Conservation (phyloP, 768 basidiomycete genomes). For the Psilocybe cubensis region DNA sequence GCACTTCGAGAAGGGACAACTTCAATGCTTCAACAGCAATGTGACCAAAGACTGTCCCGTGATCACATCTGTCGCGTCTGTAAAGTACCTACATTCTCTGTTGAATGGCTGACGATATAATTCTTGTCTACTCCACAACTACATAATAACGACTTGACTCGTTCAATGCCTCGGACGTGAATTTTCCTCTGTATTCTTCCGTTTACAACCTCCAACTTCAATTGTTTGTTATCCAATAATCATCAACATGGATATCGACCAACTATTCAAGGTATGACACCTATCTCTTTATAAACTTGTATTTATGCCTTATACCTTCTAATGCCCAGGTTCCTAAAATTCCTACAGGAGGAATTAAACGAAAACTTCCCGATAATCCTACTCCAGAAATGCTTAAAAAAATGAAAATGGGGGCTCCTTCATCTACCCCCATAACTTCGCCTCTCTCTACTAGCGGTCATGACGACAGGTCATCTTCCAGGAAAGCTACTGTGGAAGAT, state of each 20-base stretch:
- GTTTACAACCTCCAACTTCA: too few relatives aligned
- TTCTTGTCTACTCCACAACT: background rate
- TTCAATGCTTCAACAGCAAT: background rate
- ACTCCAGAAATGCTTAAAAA: constrained; percentile 84
- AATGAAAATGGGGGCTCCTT: constrained; percentile 58
- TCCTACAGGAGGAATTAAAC: constrained; percentile 64
- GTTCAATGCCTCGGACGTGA: background rate
- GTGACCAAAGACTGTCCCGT: background rate
- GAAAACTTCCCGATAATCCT: constrained; percentile 77
- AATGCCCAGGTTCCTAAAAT: constrained; percentile 66
- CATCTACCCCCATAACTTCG: constrained; percentile 7
- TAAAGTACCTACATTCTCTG: background rate
- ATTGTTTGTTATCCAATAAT: too few relatives aligned
- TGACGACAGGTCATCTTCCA: constrained; percentile 29
- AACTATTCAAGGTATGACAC: constrained; percentile 49
- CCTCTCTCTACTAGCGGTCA: constrained; percentile 21
- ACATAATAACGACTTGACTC: background rate
- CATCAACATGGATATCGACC: constrained; percentile 51
- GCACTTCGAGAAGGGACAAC: background rate
- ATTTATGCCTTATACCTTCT: too few relatives aligned
- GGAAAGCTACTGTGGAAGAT: constrained; percentile 64
- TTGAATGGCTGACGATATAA: background rate
- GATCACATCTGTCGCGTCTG: background rate
- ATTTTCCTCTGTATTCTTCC: too few relatives aligned
- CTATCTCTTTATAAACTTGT: background rate